Evolutionary conservation across 75 land plant species (phyloP), one percentile per base, ranked within the genome.

Genomic region (Sequoia sempervirens): DNA sequence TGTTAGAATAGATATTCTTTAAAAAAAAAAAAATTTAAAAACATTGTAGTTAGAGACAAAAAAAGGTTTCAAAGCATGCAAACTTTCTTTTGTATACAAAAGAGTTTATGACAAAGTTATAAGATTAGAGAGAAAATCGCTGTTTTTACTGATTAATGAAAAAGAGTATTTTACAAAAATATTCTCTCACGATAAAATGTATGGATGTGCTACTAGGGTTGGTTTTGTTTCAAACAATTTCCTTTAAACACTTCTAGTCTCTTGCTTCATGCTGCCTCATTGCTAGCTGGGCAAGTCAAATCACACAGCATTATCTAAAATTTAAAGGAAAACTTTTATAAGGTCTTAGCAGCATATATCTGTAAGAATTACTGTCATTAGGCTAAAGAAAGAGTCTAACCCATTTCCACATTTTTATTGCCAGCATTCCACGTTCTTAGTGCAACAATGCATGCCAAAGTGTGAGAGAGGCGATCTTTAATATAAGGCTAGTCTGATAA

Each of bases 401-500:
- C 96, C 54, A 82, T 88, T 70, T 80, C 83, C 36, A 92, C 86
- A 43, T 88, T 83, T 72, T 88, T 86, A 79, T 87, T 91, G 47
- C 95, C 92, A 82, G 84, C 40, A 28, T 89, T 90, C 96, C 96
- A 95, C 28, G 68, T 88, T 84, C 85, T 92, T 28, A 93, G 89
- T 36, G 96, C 92, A 82, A 95, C 85, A 36, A 90, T 84, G 83
- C 91, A 92, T 28, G 96, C 95, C 68, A 93, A 83, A 3, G 96
- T 93, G 72, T 87, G 87, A 47, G 81, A 88, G 11, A 91, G 83
- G 45, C 89, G 82, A 66, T 92, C 95, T 82, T 88, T 92, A 0
- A 84, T 53, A 17, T 69, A 82, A 43, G 93, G 83, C 37, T 79
- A 74, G 66, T 82, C 64, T 40, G 83, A 84, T 80, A 83, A 50